Conservation (phyloP, 345 rosid genomes). For the Gossypium ekmanianum region DNA sequence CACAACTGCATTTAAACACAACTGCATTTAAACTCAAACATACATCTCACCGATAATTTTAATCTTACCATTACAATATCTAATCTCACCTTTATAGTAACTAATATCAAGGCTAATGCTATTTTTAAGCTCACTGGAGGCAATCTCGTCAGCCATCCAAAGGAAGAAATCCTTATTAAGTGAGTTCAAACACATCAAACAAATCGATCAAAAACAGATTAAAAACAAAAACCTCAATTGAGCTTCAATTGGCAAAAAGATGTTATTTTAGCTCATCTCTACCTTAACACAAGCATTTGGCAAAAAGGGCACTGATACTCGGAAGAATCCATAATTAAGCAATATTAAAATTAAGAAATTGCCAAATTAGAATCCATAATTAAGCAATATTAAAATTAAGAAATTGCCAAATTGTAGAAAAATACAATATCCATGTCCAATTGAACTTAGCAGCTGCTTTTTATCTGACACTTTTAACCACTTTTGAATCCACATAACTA, state of each 20-base stretch:
- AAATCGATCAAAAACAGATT: no score
- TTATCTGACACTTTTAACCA: not conserved
- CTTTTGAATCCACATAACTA: constrained; percentile 6
- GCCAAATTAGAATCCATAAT: not conserved
- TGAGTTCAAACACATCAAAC: no score
- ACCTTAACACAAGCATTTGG: not conserved
- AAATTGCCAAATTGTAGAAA: not conserved
- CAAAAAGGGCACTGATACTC: not conserved
- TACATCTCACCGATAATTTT: no score
- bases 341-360: not conserved
- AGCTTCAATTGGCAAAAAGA: not conserved
- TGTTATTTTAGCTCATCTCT: not conserved
- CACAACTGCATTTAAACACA: no score
- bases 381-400: not conserved
- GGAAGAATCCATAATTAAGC: not conserved
- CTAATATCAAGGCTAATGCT: no score
- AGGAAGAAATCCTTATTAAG: no score
- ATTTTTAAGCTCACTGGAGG: no score
- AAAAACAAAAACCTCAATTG: no score
- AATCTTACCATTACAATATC: no score
- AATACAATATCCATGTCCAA: not conserved
- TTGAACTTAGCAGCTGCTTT: not conserved
- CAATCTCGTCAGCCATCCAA: no score
- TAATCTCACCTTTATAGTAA: no score
- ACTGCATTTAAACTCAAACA: no score